Percentiles rank a stretch among this genome's conserved stretches.
These are phyloP conservation scores for Setaria italica DNA, from an alignment of 202 grass and related monocot species.

Conservation along the genomic window DNA sequence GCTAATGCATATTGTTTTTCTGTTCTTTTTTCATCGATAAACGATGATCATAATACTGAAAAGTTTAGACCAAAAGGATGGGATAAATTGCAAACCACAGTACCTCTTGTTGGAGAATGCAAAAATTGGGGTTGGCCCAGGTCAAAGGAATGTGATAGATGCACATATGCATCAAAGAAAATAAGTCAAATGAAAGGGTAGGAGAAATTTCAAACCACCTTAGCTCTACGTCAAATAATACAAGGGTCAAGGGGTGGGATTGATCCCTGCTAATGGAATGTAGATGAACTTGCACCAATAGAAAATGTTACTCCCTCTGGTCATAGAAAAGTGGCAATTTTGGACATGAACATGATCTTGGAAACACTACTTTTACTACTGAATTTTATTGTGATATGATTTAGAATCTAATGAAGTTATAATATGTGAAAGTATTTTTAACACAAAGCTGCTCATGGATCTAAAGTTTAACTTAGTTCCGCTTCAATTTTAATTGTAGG, in stretches of 20 bases:
- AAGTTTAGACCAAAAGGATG: not conserved
- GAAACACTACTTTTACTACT: not conserved
- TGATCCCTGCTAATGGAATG: not conserved
- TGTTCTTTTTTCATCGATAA: not conserved
- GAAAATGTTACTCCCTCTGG: conserved; percentile 3
- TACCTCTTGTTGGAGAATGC: not conserved
- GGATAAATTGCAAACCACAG: conserved; percentile 1
- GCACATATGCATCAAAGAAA: not conserved
- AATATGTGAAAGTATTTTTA: not conserved
- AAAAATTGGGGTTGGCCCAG: not conserved
- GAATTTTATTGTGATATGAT: not conserved
- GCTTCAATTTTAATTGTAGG: conserved; percentile 49
- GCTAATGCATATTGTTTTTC: not conserved
- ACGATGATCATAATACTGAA: not conserved
- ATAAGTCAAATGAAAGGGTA: not conserved
- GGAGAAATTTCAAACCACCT: not conserved
- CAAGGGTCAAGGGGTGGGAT: not conserved
- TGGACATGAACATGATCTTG: not conserved
- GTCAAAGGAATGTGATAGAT: not conserved
- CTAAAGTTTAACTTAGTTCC: conserved; percentile 14
- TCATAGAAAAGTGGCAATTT: not conserved
- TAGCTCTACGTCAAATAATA: conserved; percentile 1
- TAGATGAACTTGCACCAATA: conserved; percentile 5
- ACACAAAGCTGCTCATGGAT: not conserved
- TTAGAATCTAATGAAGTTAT: not conserved